A percentile compares a stretch with the other conserved stretches of the same genome.
Conservation (phyloP, 108 stramenopile genomes). For the Fragilaria crotonensis region DNA sequence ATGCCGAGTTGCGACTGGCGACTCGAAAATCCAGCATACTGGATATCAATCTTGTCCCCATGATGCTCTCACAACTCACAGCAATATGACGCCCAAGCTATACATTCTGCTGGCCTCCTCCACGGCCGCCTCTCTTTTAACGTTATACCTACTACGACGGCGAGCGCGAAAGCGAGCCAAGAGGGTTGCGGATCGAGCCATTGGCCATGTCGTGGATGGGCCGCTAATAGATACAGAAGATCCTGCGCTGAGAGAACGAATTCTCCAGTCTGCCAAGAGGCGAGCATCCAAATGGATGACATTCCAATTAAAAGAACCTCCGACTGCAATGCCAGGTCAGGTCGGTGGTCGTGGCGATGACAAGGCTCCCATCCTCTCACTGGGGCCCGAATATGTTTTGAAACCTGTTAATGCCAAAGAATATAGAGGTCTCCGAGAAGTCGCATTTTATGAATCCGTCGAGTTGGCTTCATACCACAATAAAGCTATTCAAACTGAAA, state of each 20-base stretch:
- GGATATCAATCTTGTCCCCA: too few species aligned
- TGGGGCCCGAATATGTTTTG: slow-evolving; percentile 55
- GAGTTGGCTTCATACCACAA: slow-evolving; percentile 7
- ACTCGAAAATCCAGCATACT: too few species aligned
- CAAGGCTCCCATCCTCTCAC: not conserved
- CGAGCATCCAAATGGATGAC: not conserved
- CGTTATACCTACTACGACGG: not conserved
- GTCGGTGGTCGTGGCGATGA: not conserved
- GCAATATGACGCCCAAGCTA: too few species aligned
- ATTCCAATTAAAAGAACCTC: not conserved
- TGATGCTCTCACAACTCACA: too few species aligned
- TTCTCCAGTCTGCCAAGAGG: not conserved
- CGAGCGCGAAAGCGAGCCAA: not conserved
- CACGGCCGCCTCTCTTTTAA: too few species aligned
- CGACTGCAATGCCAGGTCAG: not conserved
- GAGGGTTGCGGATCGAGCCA: not conserved
- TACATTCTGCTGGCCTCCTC: too few species aligned
- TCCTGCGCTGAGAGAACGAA: not conserved
- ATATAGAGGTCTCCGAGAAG: slow-evolving; percentile 69
- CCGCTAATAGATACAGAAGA: not conserved
- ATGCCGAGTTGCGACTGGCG: too few species aligned
- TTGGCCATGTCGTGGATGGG: too few species aligned
- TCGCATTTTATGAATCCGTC: slow-evolving; percentile 75
- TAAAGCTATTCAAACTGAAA: not conserved
- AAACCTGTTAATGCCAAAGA: slow-evolving; percentile 58